These are phyloP conservation scores for Kuraishia piskuri DNA, from an alignment of 805 yeast genomes.

Conservation along the genomic window DNA sequence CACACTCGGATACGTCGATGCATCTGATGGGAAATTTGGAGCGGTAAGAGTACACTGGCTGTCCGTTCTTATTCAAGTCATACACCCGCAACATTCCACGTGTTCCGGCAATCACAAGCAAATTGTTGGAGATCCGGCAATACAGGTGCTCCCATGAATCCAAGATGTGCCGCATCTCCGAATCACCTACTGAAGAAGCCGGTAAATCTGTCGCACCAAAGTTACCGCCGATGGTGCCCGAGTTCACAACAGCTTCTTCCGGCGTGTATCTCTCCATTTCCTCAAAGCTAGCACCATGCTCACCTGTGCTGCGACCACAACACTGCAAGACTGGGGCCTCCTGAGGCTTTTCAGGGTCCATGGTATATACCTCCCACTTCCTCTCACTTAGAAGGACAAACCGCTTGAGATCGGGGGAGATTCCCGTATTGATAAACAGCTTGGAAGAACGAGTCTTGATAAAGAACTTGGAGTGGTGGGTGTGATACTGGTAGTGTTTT, in stretches of 20 bases:
- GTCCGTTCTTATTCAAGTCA: conserved; percentile 49
- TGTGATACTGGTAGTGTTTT: conserved; percentile 43
- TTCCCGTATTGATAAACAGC: conserved; percentile 45
- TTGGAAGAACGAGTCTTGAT: conserved; percentile 31
- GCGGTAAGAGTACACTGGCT: conserved; percentile 57
- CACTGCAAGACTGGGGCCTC: conserved; percentile 49
- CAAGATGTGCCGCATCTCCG: conserved; percentile 25
- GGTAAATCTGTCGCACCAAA: conserved; percentile 13
- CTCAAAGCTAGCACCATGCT: conserved; percentile 47
- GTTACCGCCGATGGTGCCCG: conserved; percentile 16
- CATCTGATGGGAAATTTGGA: conserved; percentile 76
- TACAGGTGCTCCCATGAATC: conserved; percentile 50
- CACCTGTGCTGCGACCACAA: conserved; percentile 64
- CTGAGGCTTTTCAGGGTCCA: conserved; percentile 32
- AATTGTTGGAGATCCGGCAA: conserved; percentile 50
- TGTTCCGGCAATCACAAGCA: conserved; percentile 63
- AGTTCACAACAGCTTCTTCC: conserved; percentile 15
- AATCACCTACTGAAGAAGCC: conserved; percentile 18
- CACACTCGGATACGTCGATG: conserved; percentile 59
- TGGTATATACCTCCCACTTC: conserved; percentile 67
- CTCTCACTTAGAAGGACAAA: conserved; percentile 60
- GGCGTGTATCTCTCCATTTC: conserved; percentile 18
- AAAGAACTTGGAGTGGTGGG: conserved; percentile 40
- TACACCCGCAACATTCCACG: conserved; percentile 62
- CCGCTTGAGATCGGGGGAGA: conserved; percentile 54